Evolutionary conservation across 176 grass and related monocot species (phyloP).

Genomic region (Panicum miliaceum): DNA sequence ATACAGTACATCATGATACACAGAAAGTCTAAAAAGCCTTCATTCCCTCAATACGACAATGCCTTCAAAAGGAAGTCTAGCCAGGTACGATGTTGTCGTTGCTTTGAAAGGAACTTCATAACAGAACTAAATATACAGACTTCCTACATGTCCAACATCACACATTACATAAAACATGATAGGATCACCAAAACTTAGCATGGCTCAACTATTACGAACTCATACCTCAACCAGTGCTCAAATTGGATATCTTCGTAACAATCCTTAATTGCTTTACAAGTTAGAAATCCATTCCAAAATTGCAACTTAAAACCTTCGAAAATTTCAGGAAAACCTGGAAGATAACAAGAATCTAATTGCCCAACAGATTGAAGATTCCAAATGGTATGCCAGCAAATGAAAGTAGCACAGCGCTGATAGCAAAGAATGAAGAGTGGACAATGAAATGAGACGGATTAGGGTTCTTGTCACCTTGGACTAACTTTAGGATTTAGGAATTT

Average conservation of each 20-base stretch:
- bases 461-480: background rate
- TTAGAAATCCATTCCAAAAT: constrained; percentile 16
- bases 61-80: background rate
- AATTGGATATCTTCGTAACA: constrained; percentile 2
- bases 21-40: constrained; percentile 7
- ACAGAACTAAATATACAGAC: background rate
- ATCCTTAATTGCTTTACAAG: background rate
- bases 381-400: background rate
- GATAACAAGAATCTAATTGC: background rate
- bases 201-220: background rate
- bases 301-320: background rate
- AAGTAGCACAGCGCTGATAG: constrained; percentile 7
- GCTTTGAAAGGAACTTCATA: constrained; percentile 11
- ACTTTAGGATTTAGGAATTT: constrained; percentile 8
- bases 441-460: background rate
- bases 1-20: background rate
- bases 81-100: background rate
- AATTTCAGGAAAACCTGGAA: background rate
- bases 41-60: background rate
- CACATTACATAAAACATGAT: background rate
- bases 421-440: background rate
- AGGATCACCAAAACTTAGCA: background rate
- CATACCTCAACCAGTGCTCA: constrained; percentile 26
- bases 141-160: constrained; percentile 6
- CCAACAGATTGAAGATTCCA: constrained; percentile 4